Conservation (phyloP, 73 alveolate genomes). For the Tetrahymena malaccensis region DNA sequence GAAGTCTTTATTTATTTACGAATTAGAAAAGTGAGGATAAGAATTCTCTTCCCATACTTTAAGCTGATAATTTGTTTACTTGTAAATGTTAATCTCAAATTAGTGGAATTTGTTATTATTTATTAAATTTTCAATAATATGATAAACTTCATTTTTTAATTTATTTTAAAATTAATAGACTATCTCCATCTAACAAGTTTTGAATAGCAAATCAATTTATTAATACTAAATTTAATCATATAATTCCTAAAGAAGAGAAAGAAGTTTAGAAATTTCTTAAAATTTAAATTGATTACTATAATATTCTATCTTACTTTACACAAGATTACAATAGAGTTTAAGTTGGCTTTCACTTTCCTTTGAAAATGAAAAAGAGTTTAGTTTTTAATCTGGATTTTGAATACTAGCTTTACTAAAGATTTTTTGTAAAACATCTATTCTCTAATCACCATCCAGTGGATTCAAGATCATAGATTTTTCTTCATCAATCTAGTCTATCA, state of each 20-base stretch:
- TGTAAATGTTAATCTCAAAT: neutral
- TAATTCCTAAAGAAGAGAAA: neutral
- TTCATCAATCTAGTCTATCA: neutral
- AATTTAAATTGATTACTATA: too few species aligned
- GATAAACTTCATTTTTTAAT: neutral
- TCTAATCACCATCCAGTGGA: neutral
- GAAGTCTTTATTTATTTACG: too few species aligned
- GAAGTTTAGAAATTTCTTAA: neutral
- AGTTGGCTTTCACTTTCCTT: neutral
- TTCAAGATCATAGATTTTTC: neutral
- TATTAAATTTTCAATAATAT: neutral
- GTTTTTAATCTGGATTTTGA: neutral
- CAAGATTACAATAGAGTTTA: neutral
- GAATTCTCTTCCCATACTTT: neutral
- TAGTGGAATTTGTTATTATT: neutral
- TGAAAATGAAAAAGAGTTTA: neutral
- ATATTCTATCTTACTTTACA: neutral
- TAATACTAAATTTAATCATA: neutral
- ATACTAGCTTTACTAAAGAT: neutral
- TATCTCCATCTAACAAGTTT: too few species aligned
- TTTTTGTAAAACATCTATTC: neutral
- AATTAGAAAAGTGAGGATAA: neutral
- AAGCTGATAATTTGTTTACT: neutral
- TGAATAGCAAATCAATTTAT: neutral
- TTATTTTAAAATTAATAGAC: neutral